Conservation (phyloP, 2,329 filamentous ascomycete species). For the Pleomassaria siparia region DNA sequence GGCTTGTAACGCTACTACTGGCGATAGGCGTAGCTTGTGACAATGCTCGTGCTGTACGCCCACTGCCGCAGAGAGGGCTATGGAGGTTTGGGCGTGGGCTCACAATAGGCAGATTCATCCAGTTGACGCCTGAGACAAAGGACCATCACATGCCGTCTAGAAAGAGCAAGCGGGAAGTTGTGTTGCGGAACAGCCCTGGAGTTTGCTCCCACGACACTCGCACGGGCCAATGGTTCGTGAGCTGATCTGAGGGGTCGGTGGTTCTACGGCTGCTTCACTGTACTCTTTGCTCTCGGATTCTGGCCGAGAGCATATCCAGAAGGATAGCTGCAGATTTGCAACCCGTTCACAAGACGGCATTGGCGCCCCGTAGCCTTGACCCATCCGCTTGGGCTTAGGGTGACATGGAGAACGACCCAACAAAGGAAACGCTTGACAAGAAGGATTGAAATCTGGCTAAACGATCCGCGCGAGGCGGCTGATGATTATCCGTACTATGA, state of each 20-base stretch:
- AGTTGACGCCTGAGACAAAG: slow-evolving; percentile 22
- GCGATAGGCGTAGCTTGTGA: slow-evolving; percentile 26
- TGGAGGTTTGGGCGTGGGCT: slow-evolving; percentile 16
- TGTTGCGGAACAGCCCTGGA: slow-evolving; percentile 16
- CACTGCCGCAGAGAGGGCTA: slow-evolving; percentile 10
- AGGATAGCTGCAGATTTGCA: slow-evolving; percentile 22
- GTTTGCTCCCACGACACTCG: slow-evolving; percentile 28
- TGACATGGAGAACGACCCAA: neutral
- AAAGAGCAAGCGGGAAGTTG: slow-evolving; percentile 20
- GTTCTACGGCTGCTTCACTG: slow-evolving; percentile 33
- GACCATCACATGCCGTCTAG: slow-evolving; percentile 20
- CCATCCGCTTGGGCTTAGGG: neutral
- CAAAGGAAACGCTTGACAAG: slow-evolving; percentile 2
- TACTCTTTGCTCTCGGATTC: slow-evolving; percentile 23
- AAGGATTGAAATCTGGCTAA: neutral
- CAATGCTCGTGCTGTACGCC: slow-evolving; percentile 33
- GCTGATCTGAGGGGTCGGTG: slow-evolving; percentile 20
- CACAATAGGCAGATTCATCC: slow-evolving; percentile 21
- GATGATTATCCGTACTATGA: neutral
- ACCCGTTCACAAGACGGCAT: slow-evolving; percentile 7
- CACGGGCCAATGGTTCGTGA: slow-evolving; percentile 41
- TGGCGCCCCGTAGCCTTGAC: slow-evolving; percentile 7
- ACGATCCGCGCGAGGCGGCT: neutral
- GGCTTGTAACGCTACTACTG: slow-evolving; percentile 20
- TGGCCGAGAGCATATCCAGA: slow-evolving; percentile 22